Base-by-base conservation (phyloP, 2,329 filamentous ascomycete genomes). In the Penicillium sp. region DNA sequence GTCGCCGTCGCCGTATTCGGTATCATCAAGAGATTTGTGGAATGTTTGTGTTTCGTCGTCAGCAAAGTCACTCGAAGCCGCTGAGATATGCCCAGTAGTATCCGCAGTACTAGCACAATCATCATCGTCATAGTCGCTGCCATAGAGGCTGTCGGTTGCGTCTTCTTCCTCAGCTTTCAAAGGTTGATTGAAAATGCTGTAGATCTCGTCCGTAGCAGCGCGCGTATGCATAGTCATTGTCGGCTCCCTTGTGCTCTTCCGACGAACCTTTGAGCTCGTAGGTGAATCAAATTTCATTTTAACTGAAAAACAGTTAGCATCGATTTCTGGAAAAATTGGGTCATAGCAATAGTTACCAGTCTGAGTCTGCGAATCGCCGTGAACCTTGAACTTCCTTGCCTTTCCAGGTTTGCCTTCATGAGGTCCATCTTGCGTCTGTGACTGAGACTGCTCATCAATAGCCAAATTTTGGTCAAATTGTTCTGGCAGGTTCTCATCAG, bases 191-290 rank as follows among this genome's bases (percentile, higher is more conserved):
- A 97, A 99, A 43, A 99, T 90, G 51, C 91, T 91, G 65, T 97
- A 97, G 46, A 99, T 96, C 62, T 99, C 94, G 62, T 97, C 92
- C 56, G 92, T 96, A 4, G 94, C 94, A 58, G 94, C 92, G 63
- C 84, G 89, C 11, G 94, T 99, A 67, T 97, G 91, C 59, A 99
- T 83, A 0, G 94, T 99, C 92, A 99, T 96, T 1, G 94, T 99
- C n/a, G 92, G 89, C 71, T 97, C 92, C 31, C 79, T 74, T 10
- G 79, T 80, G 46, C 85, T 86, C 69, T 88, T 94, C 70, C 89
- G 89, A 58, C 86, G 88, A 49, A 92, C 80, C 71, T 95, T 97
- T 4, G 85, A 85, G n/a, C 86, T 83, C 0, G 89, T 89, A 0
- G 92, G 92, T 2, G 92, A 96, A 64, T 94, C 90, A 48, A 97